phyloP scores from a whole-genome alignment of 73 alveolate genomes.

The Loxodes magnus region DNA sequence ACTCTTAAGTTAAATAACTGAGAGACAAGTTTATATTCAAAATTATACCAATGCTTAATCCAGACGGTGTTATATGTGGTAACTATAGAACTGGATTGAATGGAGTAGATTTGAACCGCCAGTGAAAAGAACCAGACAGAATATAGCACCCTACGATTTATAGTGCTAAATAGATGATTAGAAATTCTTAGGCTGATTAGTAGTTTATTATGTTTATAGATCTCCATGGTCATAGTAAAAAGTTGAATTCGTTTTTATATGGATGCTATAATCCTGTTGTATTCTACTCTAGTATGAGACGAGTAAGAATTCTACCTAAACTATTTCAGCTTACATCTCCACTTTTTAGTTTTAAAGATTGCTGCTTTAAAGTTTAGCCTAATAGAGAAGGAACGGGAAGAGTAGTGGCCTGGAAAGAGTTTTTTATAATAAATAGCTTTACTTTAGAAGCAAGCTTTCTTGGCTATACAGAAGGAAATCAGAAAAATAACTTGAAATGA shows the following conservation, averaged over 20 bases:
- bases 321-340: not conserved
- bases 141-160: constrained; percentile 25
- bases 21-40: constrained; percentile 79
- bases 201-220: constrained; percentile 55
- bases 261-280: constrained; percentile 41
- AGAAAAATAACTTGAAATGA: too few relatives aligned
- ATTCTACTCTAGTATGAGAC: not conserved
- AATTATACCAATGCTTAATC: constrained; percentile 72
- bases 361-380: constrained; percentile 37
- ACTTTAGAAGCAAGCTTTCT: constrained; percentile 88
- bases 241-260: constrained; percentile 60
- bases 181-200: constrained; percentile 1
- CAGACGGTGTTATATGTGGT: constrained; percentile 73
- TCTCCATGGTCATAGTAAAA: constrained; percentile 77
- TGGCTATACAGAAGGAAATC: too few relatives aligned
- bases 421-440: constrained; percentile 67
- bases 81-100: constrained; percentile 41
- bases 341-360: constrained; percentile 5
- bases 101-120: constrained; percentile 64
- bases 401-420: constrained; percentile 71
- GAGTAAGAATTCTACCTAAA: constrained; percentile 7
- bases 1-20: constrained; percentile 38
- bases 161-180: constrained; percentile 21
- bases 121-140: constrained; percentile 32
- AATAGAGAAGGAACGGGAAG: constrained; percentile 93